phyloP scores from a whole-genome alignment of 2,329 filamentous ascomycete species.

The Cladophialophora chaetospira region DNA sequence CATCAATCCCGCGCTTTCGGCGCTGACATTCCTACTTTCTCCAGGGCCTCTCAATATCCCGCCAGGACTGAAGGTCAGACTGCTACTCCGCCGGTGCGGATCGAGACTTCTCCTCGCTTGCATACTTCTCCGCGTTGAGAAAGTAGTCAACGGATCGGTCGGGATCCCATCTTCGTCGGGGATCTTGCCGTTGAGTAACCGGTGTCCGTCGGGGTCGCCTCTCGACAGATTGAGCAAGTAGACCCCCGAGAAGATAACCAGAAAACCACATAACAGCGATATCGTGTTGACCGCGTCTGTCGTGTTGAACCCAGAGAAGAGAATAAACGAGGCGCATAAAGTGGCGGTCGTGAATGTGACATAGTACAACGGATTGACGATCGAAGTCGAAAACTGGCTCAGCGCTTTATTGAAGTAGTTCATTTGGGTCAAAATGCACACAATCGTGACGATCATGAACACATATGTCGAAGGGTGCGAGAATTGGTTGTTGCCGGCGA shows the following conservation, averaged over 20 bases:
- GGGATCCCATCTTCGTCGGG: slow-evolving; percentile 74
- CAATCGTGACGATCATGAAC: slow-evolving; percentile 87
- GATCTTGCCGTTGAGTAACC: slow-evolving; percentile 60
- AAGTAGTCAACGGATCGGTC: slow-evolving; percentile 84
- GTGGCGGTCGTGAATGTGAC: slow-evolving; percentile 96
- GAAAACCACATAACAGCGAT: slow-evolving; percentile 87
- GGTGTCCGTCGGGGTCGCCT: slow-evolving; percentile 79
- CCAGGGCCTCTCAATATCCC: slow-evolving; percentile 52
- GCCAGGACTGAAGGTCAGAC: slow-evolving; percentile 48
- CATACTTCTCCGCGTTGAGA: slow-evolving; percentile 92
- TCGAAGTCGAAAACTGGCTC: slow-evolving; percentile 94
- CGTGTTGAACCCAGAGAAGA: slow-evolving; percentile 95
- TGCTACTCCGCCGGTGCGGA: slow-evolving; percentile 56
- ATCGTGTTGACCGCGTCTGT: slow-evolving; percentile 88
- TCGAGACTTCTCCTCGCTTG: slow-evolving; percentile 70
- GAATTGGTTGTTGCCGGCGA: slow-evolving; percentile 93
- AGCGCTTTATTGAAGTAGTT: slow-evolving; percentile 99
- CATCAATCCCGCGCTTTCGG: slow-evolving; percentile 72
- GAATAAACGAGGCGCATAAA: slow-evolving; percentile 89
- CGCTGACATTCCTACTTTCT: slow-evolving; percentile 51
- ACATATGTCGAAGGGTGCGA: slow-evolving; percentile 93
- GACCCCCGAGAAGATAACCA: slow-evolving; percentile 91
- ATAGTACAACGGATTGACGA: slow-evolving; percentile 96
- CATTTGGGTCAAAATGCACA: slow-evolving; percentile 98
- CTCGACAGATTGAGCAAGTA: slow-evolving; percentile 96